Evolutionary conservation across 1,139 yeast genomes (phyloP).

Genomic region (Blastobotrys malaysiensis): DNA sequence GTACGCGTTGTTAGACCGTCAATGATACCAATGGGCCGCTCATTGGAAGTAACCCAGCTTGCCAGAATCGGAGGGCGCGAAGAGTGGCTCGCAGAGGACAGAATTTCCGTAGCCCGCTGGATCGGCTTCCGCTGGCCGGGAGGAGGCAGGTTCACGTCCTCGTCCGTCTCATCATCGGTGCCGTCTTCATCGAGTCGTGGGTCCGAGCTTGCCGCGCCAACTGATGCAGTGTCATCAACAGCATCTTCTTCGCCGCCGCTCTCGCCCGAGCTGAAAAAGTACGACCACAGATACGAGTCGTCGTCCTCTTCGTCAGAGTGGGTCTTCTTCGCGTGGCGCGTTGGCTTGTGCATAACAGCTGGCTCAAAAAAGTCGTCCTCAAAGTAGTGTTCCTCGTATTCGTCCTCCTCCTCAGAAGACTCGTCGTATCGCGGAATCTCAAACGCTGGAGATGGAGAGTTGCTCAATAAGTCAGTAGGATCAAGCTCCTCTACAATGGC

Average conservation of each 20-base stretch:
- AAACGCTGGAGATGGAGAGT: conserved; percentile 18
- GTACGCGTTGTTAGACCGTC: conserved; percentile 90
- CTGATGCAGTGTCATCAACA: conserved; percentile 18
- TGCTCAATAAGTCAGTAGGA: conserved; percentile 21
- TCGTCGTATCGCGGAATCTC: conserved; percentile 23
- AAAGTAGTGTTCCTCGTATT: conserved; percentile 24
- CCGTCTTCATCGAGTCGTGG: conserved; percentile 26
- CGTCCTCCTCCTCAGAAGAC: conserved; percentile 23
- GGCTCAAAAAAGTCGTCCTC: conserved; percentile 34
- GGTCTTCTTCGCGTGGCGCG: not conserved
- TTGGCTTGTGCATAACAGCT: conserved; percentile 15
- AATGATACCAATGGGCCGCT: conserved; percentile 84
- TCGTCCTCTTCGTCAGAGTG: conserved; percentile 24
- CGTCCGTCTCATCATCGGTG: conserved; percentile 86
- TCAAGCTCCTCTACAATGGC: conserved; percentile 34
- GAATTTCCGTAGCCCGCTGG: conserved; percentile 79
- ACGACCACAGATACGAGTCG: conserved; percentile 38
- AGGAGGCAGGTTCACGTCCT: conserved; percentile 69
- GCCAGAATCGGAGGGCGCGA: conserved; percentile 90
- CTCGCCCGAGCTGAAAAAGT: conserved; percentile 36
- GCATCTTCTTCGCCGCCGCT: conserved; percentile 27
- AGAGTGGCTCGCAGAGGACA: conserved; percentile 77
- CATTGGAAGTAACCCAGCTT: conserved; percentile 78
- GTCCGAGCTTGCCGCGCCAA: conserved; percentile 1
- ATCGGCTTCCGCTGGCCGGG: conserved; percentile 54